Base-by-base conservation (phyloP, 345 rosid species). In the Salix udensis region DNA sequence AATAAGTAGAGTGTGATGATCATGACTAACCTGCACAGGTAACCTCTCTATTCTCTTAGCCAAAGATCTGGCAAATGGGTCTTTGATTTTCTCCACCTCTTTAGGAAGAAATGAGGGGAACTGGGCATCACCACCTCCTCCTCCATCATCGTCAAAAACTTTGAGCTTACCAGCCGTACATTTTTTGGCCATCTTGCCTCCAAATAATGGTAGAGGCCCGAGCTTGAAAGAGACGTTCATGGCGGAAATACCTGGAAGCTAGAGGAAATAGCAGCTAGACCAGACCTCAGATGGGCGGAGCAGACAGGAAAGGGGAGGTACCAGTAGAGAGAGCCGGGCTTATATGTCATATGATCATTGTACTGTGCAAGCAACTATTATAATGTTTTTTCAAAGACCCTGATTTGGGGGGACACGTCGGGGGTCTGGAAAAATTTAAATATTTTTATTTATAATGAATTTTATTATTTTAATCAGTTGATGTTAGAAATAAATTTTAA, bases 61-160 rank as follows among this genome's bases (percentile, higher is more conserved):
- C 77, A 94, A 78, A 75, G 85, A 86, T 79, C 91, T 89, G 15
- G 94, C 94, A 70, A 85, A 91, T 30, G 94, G 92, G 67, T 94
- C 98, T 83, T 75, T 92, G 81, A 94, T 91, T 55, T 88, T 87
- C 80, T 90, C 82, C 30, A 92, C 87, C 80, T 91, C 91, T 76
- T 86, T 90, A 0, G 97, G 97, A 62, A 94, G 90, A 83, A 94
- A 92, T 3, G 88, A 78, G 39, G 98, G 98, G 76, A 92, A 91
- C 80, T 84, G 88, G 79, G 65, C 81, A 16, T 61, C 37, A 34
- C 37, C 84, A 24, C 67, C 24, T 18, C 74, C 24, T 15, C 74
- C 78, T 7, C 78, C 77, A 53, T 71, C 78, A 37, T 28, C 73
- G n/a, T 79, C 70, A 23, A 67, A 65, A 42, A 75, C 77, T 53